Conservation (phyloP, 805 yeast species). For the Myxozyma geophila region DNA sequence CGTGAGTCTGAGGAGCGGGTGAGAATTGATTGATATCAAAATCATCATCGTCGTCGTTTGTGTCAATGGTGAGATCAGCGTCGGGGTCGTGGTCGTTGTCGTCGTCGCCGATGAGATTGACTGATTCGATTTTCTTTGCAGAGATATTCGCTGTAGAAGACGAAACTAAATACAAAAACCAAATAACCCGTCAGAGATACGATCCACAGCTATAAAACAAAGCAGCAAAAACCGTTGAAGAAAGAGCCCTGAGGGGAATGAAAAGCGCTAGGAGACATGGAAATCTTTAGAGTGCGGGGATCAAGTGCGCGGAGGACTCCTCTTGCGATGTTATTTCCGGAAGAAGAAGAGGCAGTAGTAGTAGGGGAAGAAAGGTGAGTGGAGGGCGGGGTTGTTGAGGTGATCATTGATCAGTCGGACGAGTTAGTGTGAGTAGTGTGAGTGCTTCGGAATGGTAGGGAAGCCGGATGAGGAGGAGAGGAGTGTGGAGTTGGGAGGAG, state of each 20-base stretch:
- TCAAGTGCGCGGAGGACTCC: background rate
- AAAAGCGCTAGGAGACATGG: background rate
- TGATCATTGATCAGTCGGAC: too few species aligned
- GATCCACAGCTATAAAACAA: background rate
- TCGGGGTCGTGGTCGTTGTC: slow-evolving; percentile 4
- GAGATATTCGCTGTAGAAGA: background rate
- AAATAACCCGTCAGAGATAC: background rate
- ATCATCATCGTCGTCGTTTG: background rate
- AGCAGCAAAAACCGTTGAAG: background rate
- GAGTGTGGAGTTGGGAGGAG: too few species aligned
- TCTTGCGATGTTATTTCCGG: background rate
- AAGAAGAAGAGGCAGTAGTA: too few species aligned
- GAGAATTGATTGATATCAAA: background rate
- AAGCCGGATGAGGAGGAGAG: too few species aligned
- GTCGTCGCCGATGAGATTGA: slow-evolving; percentile 11
- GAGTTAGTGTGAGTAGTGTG: too few species aligned
- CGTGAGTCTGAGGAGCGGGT: background rate
- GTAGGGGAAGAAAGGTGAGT: too few species aligned
- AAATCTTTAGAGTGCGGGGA: background rate
- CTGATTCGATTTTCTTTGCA: slow-evolving; percentile 4
- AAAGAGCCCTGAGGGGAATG: background rate
- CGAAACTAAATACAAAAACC: too few species aligned
- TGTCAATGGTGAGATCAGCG: background rate
- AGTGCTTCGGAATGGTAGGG: too few species aligned
- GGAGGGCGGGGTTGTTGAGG: too few species aligned